Base-by-base conservation (phyloP, 148 eudicot species). In the Heliosperma pusillum region DNA sequence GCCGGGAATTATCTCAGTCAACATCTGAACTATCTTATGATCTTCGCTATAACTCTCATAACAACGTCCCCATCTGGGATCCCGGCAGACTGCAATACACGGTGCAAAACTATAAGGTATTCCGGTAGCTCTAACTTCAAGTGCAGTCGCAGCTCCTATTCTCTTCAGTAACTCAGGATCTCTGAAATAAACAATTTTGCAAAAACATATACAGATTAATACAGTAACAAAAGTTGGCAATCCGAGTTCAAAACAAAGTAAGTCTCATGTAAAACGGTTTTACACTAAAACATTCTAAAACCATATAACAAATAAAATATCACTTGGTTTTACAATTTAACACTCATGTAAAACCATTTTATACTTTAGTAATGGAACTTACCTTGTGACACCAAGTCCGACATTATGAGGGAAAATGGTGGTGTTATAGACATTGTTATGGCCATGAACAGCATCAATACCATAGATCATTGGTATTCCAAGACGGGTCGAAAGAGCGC, bases 61-160 rank as follows among this genome's bases (percentile, higher is more conserved):
- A 78, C 97, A 92, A 66, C 97, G 80, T 24, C 97, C 97, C 97
- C 97, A 92, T 80, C 95, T 82, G 44, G 95, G 95, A 75, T 92
- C 91, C 74, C 93, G 74, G 65, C 97, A 92, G 17, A 92, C 97
- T 79, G 97, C 91, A 17, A 91, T 88, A 78, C 97, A 91, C 3
- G 97, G 97, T 66, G 96, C 93, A 76, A 91, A 91, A 40, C 81
- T 72, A n/a, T 91, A 91, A 9, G 85, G 88, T 22, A 91, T 91
- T 70, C 92, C 93, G 15, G 93, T 87, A 22, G 90, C 93, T 77
- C 85, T 82, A 68, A 87, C 90, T 87, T 91, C 96, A 77, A 89
- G 85, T 40, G 96, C 96, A 52, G 96, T 91, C 20, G 96, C 96
- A 33, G 86, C 93, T 72, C 96, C 96, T 25, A 91, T 91, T 85